These are phyloP conservation scores for Solanum gandarillasii DNA, from an alignment of 257 asterid species.

Conservation along the genomic window DNA sequence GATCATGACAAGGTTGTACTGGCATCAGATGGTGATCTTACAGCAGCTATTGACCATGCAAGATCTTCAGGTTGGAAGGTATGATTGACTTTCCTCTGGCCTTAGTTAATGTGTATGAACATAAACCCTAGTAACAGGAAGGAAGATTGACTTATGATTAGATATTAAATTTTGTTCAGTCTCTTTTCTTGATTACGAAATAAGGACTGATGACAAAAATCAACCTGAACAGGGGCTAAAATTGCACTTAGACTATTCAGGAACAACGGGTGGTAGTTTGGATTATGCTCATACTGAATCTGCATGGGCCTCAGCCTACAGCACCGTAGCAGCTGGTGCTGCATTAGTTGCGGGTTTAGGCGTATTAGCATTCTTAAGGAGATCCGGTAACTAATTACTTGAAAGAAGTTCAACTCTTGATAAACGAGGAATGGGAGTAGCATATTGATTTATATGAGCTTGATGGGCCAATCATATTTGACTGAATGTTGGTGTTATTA, in stretches of 20 bases:
- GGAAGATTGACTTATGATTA: neutral
- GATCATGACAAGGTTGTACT: constrained; percentile 80
- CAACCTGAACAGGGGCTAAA: constrained; percentile 54
- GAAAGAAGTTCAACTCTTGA: neutral
- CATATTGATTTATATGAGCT: neutral
- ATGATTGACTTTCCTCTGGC: neutral
- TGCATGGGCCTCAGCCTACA: constrained; percentile 64
- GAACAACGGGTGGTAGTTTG: constrained; percentile 17
- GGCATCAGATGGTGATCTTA: constrained; percentile 88
- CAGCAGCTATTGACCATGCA: constrained; percentile 87
- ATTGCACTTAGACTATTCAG: constrained; percentile 68
- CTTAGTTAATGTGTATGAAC: neutral
- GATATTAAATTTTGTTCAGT: neutral
- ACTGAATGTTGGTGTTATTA: neutral
- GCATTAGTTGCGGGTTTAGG: constrained; percentile 82
- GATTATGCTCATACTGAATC: constrained; percentile 44
- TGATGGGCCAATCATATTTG: neutral
- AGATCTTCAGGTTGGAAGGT: constrained; percentile 93
- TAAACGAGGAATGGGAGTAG: neutral
- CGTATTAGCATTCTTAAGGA: constrained; percentile 52
- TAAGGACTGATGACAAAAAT: neutral
- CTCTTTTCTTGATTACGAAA: neutral
- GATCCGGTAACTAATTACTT: constrained; percentile 28
- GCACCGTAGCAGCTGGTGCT: constrained; percentile 85
- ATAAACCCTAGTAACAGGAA: neutral